Percentiles rank a stretch among this genome's conserved stretches.
Conservation (phyloP, 2,329 filamentous ascomycete genomes). For the Pseudopyricularia cyperi region DNA sequence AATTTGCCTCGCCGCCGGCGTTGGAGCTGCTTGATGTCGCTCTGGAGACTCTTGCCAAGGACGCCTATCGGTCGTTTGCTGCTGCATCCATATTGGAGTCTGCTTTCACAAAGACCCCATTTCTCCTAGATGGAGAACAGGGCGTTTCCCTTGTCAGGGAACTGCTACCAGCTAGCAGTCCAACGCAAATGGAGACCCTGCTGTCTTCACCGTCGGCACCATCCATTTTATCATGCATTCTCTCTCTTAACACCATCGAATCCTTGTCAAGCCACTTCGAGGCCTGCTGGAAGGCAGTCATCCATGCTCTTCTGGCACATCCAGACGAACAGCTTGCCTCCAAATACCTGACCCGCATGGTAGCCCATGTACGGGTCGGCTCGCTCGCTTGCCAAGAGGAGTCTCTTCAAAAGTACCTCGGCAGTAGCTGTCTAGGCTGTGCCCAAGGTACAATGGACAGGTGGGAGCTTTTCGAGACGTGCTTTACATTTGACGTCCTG, state of each 20-base stretch:
- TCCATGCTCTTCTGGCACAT: constrained; percentile 24
- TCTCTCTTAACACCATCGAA: constrained; percentile 34
- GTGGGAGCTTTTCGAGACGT: constrained; percentile 35
- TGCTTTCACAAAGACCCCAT: constrained; percentile 24
- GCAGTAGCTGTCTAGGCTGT: constrained; percentile 24
- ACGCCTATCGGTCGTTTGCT: constrained; percentile 45
- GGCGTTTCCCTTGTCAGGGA: constrained; percentile 22
- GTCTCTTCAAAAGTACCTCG: constrained; percentile 33
- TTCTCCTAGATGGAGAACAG: constrained; percentile 23
- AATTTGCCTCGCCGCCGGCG: constrained; percentile 15
- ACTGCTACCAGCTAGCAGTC: constrained; percentile 35
- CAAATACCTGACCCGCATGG: constrained; percentile 27
- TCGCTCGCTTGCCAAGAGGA: constrained; percentile 22
- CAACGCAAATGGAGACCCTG: constrained; percentile 41
- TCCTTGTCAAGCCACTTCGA: constrained; percentile 23
- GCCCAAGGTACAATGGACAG: constrained; percentile 17
- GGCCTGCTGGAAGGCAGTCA: constrained; percentile 30
- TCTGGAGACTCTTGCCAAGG: constrained; percentile 28
- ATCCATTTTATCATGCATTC: constrained; percentile 53
- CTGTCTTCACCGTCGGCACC: constrained; percentile 56
- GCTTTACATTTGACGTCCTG: constrained; percentile 28
- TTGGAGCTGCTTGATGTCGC: constrained; percentile 20
- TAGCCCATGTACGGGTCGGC: constrained; percentile 29
- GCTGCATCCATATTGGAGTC: constrained; percentile 32
- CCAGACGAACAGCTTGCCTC: constrained; percentile 16